Evolutionary conservation across 805 yeast species (phyloP).

Genomic region (Debaryomyces hansenii): DNA sequence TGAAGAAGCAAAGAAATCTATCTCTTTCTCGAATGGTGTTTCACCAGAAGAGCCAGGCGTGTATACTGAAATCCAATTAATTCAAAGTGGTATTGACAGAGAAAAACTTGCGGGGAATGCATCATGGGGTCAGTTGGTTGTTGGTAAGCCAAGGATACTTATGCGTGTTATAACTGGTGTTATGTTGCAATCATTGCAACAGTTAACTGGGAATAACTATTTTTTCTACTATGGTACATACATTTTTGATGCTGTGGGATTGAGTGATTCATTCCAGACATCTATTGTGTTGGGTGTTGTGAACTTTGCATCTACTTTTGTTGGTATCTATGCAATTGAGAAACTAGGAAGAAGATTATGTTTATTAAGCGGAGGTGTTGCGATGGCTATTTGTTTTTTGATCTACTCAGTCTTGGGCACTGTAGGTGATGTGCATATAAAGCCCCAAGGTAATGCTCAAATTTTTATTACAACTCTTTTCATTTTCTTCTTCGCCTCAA

Average conservation of each 20-base stretch:
- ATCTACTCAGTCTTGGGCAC: slow-evolving; percentile 63
- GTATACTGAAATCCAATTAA: slow-evolving; percentile 49
- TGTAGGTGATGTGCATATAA: slow-evolving; percentile 37
- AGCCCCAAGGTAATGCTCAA: slow-evolving; percentile 60
- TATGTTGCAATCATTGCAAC: slow-evolving; percentile 57
- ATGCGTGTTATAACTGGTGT: slow-evolving; percentile 57
- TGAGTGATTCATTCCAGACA: slow-evolving; percentile 53
- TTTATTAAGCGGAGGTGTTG: slow-evolving; percentile 42
- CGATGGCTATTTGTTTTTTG: slow-evolving; percentile 57
- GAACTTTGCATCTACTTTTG: slow-evolving; percentile 54
- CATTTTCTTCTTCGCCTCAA: slow-evolving; percentile 64
- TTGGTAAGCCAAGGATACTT: slow-evolving; percentile 63
- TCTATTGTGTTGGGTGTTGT: slow-evolving; percentile 54
- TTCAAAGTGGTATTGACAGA: slow-evolving; percentile 59
- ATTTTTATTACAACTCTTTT: slow-evolving; percentile 62
- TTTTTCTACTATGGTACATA: slow-evolving; percentile 62
- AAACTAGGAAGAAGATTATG: slow-evolving; percentile 48
- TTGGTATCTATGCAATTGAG: slow-evolving; percentile 51
- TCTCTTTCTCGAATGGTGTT: slow-evolving; percentile 58
- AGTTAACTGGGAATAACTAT: slow-evolving; percentile 58
- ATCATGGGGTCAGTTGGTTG: slow-evolving; percentile 59
- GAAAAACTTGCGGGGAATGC: slow-evolving; percentile 65
- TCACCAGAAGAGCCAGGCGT: slow-evolving; percentile 53
- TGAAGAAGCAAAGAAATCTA: slow-evolving; percentile 53
- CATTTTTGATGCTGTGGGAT: slow-evolving; percentile 50